Conservation (phyloP, 441 rosid species). For the Populus hybrid region DNA sequence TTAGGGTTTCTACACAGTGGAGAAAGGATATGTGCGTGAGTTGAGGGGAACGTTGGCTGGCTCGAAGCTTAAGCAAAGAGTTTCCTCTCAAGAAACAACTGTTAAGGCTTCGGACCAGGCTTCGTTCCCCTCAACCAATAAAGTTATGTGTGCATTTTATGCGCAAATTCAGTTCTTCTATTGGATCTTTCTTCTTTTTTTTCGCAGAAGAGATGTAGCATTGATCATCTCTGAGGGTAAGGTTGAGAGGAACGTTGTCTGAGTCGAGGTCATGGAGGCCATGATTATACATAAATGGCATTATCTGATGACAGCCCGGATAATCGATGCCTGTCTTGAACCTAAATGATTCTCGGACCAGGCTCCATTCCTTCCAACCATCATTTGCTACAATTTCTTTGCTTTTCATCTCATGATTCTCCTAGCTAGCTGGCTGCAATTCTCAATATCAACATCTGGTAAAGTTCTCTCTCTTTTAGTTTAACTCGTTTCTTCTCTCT, state of each 20-base stretch:
- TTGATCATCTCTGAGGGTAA: slow-evolving; percentile 10
- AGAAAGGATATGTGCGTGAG: neutral
- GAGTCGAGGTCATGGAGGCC: slow-evolving; percentile 47
- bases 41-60: slow-evolving; percentile 48
- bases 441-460: neutral
- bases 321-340: neutral
- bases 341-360: slow-evolving; percentile 54
- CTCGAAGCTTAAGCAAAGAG: slow-evolving; percentile 27
- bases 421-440: neutral
- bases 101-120: neutral
- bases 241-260: slow-evolving; percentile 51
- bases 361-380: slow-evolving; percentile 58
- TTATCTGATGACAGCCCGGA: neutral
- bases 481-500: neutral
- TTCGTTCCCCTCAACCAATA: neutral
- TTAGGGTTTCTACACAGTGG: neutral
- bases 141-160: neutral
- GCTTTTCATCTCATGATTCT: neutral
- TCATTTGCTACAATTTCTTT: slow-evolving; percentile 12
- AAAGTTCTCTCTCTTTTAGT: neutral
- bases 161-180: neutral
- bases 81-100: neutral
- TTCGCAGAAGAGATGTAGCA: neutral
- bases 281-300: neutral
- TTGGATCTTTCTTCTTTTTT: neutral